A percentile compares a stretch with the other conserved stretches of the same genome.
phyloP scores from a whole-genome alignment of 768 basidiomycete species.

The Boletus vermiculosoides region DNA sequence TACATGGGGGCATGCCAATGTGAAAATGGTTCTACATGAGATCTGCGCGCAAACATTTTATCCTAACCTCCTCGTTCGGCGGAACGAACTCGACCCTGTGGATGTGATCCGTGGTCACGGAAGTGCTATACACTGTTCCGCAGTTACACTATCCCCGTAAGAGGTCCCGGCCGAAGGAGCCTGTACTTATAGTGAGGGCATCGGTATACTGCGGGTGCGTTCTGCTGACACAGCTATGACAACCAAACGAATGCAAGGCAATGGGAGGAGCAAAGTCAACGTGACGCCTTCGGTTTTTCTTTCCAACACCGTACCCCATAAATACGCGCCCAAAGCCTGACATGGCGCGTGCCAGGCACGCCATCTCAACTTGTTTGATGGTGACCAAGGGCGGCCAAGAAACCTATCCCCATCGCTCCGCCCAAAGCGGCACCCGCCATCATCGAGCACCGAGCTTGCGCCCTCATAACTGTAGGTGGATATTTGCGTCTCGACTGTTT shows the following conservation, averaged over 20 bases:
- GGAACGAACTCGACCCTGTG: conserved; percentile 2
- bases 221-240: not conserved
- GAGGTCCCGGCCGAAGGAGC: not conserved
- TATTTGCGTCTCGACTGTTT: not conserved
- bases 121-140: not conserved
- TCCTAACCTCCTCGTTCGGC: not conserved
- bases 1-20: conserved; percentile 5
- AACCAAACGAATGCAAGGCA: not conserved
- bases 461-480: not conserved
- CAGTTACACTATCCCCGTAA: not conserved
- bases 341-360: conserved; percentile 3
- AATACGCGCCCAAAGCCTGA: not conserved
- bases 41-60: not conserved
- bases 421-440: not conserved
- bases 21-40: not conserved
- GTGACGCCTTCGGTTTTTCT: conserved; percentile 1
- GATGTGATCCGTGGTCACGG: conserved; percentile 18
- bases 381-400: not conserved
- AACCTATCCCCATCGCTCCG: conserved; percentile 9
- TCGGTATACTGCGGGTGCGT: not conserved
- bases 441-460: not conserved
- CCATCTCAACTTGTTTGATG: not conserved
- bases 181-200: not conserved
- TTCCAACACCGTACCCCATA: not conserved
- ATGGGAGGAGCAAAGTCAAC: not conserved